Conservation (phyloP, 257 asterid genomes). For the Solanum etuberosum region DNA sequence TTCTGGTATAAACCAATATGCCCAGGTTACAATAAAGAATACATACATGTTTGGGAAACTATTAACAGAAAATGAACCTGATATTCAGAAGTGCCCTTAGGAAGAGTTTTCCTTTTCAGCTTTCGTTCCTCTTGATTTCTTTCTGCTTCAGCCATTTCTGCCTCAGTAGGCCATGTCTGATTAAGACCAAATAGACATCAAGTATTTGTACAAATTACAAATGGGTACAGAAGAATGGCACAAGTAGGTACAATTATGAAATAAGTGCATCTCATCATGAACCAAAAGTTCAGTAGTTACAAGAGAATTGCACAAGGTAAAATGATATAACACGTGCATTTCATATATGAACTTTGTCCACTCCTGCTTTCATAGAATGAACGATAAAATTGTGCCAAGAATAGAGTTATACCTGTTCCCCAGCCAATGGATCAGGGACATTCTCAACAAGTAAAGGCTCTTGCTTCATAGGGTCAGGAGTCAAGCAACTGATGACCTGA, state of each 20-base stretch:
- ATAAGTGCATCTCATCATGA: not conserved
- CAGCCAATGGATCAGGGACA: constrained; percentile 76
- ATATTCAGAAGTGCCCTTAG: constrained; percentile 83
- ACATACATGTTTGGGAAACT: not conserved
- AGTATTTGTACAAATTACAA: not conserved
- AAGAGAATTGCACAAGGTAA: not conserved
- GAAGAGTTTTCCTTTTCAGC: constrained; percentile 55
- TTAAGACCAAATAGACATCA: constrained; percentile 5
- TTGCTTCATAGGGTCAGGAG: constrained; percentile 88
- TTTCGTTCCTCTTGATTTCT: constrained; percentile 34
- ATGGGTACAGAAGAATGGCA: not conserved
- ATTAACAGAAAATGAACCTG: constrained; percentile 39
- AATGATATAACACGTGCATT: not conserved
- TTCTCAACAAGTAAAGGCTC: constrained; percentile 76
- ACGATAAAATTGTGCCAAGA: not conserved
- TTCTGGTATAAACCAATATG: not conserved
- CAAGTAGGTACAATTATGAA: not conserved
- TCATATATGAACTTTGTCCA: not conserved
- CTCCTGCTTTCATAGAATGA: not conserved
- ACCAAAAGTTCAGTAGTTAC: not conserved
- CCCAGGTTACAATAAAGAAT: not conserved
- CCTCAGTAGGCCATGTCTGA: constrained; percentile 98
- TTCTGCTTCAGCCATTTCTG: constrained; percentile 92
- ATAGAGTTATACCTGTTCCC: constrained; percentile 66
- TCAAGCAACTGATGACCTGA: constrained; percentile 65